Conservation (phyloP, 2,329 filamentous ascomycete genomes). For the Arachnopeziza araneosa region DNA sequence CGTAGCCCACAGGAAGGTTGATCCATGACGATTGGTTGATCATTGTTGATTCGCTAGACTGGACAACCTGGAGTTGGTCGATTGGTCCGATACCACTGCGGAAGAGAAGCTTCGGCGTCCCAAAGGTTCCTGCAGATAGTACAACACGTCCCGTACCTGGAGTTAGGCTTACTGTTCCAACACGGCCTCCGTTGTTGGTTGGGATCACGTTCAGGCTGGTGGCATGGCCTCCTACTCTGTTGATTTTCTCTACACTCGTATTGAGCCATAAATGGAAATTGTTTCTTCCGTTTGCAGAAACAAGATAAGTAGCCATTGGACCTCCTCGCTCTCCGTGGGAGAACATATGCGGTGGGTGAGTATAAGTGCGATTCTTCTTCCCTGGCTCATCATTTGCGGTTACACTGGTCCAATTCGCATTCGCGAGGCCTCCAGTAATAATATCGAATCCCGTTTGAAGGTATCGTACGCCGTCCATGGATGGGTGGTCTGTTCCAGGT, state of each 20-base stretch:
- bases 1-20: constrained; percentile 52
- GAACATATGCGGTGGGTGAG: constrained; percentile 63
- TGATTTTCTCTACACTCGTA: constrained; percentile 61
- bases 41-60: constrained; percentile 42
- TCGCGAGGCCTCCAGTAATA: constrained; percentile 51
- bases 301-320: constrained; percentile 66
- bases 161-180: constrained; percentile 56
- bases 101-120: constrained; percentile 54
- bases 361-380: constrained; percentile 60
- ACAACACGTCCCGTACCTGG: constrained; percentile 57
- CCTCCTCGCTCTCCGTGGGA: constrained; percentile 60
- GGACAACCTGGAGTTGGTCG: constrained; percentile 43
- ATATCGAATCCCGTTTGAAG: constrained; percentile 62
- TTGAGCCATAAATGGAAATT: constrained; percentile 66
- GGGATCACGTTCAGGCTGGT: constrained; percentile 63
- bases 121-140: constrained; percentile 62
- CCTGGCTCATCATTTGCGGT: constrained; percentile 52
- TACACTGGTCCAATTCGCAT: constrained; percentile 58
- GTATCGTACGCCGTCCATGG: constrained; percentile 60
- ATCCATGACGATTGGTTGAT: constrained; percentile 49
- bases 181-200: constrained; percentile 46
- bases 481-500: constrained; percentile 62
- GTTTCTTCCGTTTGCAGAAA: constrained; percentile 48
- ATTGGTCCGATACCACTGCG: constrained; percentile 56
- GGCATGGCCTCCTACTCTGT: constrained; percentile 55